Evolutionary conservation across 192 early-diverging fungal species (phyloP).

Genomic region (Umbelopsis ramanniana): DNA sequence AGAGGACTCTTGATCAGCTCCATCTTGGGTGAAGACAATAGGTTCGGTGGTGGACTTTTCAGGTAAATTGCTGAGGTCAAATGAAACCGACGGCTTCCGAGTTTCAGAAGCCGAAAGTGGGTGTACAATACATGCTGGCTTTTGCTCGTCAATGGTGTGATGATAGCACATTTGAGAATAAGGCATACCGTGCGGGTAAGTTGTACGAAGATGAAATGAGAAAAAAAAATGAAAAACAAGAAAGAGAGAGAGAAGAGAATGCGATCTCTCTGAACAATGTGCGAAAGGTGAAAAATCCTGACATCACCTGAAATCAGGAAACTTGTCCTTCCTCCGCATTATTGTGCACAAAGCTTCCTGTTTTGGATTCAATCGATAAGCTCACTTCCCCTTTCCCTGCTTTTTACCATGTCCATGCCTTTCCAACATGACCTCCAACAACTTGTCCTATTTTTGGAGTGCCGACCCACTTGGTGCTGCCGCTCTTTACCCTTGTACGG

Average conservation of each 20-base stretch:
- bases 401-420: not conserved
- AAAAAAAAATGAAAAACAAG: constrained; percentile 9
- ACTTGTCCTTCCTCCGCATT: constrained; percentile 4
- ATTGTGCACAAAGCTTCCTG: constrained; percentile 19
- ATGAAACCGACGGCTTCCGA: constrained; percentile 38
- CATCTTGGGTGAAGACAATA: constrained; percentile 4
- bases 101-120: constrained; percentile 17
- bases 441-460: too few relatives aligned
- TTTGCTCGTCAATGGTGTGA: not conserved
- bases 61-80: constrained; percentile 31
- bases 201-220: not conserved
- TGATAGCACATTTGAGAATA: constrained; percentile 23
- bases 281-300: constrained; percentile 2
- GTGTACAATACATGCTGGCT: not conserved
- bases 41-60: not conserved
- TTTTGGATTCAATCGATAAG: constrained; percentile 18
- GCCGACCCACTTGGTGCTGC: too few relatives aligned
- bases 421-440: constrained; percentile 8
- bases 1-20: not conserved
- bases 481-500: too few relatives aligned
- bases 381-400: not conserved
- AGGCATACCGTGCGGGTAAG: constrained; percentile 6
- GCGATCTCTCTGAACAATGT: constrained; percentile 3
- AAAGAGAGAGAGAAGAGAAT: constrained; percentile 18
- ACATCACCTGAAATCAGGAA: constrained; percentile 24